A percentile compares a stretch with the other conserved stretches of the same genome.
Conservation (phyloP, 2,329 filamentous ascomycete species). For the Grosmannia huntii region DNA sequence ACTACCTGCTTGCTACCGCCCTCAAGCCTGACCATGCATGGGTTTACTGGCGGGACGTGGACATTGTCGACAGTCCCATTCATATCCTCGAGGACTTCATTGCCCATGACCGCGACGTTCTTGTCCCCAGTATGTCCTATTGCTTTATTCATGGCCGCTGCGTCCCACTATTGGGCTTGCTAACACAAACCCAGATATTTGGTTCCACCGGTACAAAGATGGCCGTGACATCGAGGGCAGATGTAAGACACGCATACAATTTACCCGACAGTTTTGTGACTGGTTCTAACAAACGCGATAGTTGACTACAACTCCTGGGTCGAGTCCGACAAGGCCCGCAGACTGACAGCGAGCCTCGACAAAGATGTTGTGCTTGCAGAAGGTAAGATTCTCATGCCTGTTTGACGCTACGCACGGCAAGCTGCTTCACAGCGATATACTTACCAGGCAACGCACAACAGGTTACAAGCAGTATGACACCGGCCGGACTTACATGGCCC, state of each 20-base stretch:
- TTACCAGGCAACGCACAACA: constrained; percentile 26
- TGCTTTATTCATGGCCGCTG: background rate
- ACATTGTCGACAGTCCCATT: constrained; percentile 81
- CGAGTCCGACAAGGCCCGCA: constrained; percentile 74
- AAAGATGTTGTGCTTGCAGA: constrained; percentile 81
- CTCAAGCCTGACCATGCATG: constrained; percentile 91
- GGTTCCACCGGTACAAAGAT: constrained; percentile 85
- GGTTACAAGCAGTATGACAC: constrained; percentile 92
- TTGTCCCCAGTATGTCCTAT: constrained; percentile 72
- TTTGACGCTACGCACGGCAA: constrained; percentile 7
- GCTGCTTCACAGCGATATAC: background rate
- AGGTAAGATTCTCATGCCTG: constrained; percentile 35
- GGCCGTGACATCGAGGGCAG: constrained; percentile 81
- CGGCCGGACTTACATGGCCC: constrained; percentile 77
- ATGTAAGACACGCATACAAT: constrained; percentile 45
- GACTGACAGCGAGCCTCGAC: constrained; percentile 57
- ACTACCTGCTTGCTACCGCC: constrained; percentile 75
- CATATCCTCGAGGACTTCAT: constrained; percentile 91
- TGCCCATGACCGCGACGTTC: constrained; percentile 79
- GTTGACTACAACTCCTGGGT: constrained; percentile 99
- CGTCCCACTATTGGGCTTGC: background rate
- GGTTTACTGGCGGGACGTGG: constrained; percentile 98
- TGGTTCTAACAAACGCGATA: constrained; percentile 21
- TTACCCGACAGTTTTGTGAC: constrained; percentile 11
- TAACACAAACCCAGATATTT: constrained; percentile 56